phyloP scores from a whole-genome alignment of 176 grass and related monocot genomes.

The Oryza glaberrima region DNA sequence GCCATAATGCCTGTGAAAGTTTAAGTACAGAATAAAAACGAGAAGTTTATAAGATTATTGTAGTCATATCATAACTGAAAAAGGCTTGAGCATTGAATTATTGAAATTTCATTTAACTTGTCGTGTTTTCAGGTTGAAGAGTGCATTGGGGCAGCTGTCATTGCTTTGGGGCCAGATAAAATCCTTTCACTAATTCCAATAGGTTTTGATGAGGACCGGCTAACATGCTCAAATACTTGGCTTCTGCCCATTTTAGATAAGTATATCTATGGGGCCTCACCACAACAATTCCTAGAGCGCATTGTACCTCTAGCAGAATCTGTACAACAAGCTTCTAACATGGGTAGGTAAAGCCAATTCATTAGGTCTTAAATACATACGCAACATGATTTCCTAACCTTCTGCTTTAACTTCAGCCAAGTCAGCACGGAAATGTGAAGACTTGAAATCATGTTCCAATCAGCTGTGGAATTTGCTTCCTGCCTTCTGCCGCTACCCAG shows the following conservation, averaged over 20 bases:
- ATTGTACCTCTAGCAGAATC: slow-evolving; percentile 73
- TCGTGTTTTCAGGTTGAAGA: slow-evolving; percentile 68
- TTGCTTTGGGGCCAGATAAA: slow-evolving; percentile 85
- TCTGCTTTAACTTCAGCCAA: slow-evolving; percentile 66
- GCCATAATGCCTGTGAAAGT: not conserved
- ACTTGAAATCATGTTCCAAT: slow-evolving; percentile 52
- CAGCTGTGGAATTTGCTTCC: slow-evolving; percentile 83
- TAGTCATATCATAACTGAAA: not conserved
- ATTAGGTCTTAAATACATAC: slow-evolving; percentile 8
- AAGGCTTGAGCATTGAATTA: not conserved
- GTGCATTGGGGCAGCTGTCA: slow-evolving; percentile 81
- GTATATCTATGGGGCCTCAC: slow-evolving; percentile 59
- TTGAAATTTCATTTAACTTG: slow-evolving; percentile 32
- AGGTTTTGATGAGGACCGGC: slow-evolving; percentile 59
- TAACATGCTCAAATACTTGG: slow-evolving; percentile 85
- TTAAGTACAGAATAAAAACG: not conserved
- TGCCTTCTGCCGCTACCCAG: slow-evolving; percentile 81
- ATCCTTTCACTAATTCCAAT: slow-evolving; percentile 71
- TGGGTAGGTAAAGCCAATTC: slow-evolving; percentile 50
- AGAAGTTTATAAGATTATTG: slow-evolving; percentile 15
- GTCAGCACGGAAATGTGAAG: slow-evolving; percentile 52
- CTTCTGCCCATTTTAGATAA: slow-evolving; percentile 88
- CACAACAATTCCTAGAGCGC: slow-evolving; percentile 71
- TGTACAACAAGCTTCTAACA: slow-evolving; percentile 54
- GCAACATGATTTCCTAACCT: slow-evolving; percentile 26